Conservation (phyloP, 2,329 filamentous ascomycete genomes). For the Cladosporium sp. region DNA sequence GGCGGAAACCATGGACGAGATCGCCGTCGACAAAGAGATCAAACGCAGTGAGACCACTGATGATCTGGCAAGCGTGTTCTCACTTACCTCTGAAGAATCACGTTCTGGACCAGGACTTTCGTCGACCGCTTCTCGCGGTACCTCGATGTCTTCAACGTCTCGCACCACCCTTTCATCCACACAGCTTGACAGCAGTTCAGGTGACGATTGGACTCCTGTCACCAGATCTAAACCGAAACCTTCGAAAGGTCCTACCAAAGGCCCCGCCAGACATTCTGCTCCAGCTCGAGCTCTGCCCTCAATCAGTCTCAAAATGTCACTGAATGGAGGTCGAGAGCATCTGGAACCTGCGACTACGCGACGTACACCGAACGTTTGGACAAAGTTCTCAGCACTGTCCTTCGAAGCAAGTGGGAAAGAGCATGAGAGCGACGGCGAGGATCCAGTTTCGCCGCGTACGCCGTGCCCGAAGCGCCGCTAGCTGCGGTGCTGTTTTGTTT, state of each 20-base stretch:
- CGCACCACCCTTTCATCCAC: not conserved
- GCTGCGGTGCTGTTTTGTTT: not conserved
- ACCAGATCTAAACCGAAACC: conserved; percentile 20
- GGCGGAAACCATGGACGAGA: not conserved
- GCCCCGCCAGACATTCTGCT: not conserved
- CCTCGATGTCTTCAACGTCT: conserved; percentile 3
- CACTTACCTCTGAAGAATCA: not conserved
- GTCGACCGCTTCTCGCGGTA: conserved; percentile 8
- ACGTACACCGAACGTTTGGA: not conserved
- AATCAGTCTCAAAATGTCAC: conserved; percentile 15
- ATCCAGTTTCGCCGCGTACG: not conserved
- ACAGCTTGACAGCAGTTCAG: conserved; percentile 8
- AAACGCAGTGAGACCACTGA: not conserved
- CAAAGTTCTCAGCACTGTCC: not conserved
- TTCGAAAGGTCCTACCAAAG: not conserved
- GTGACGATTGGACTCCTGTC: conserved; percentile 18
- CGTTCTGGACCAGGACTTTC: conserved; percentile 13
- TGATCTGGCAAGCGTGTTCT: conserved; percentile 4
- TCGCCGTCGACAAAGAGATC: conserved; percentile 12
- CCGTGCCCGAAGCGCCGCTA: not conserved
- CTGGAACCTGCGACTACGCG: conserved; percentile 1
- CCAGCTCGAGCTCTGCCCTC: not conserved
- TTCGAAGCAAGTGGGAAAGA: not conserved
- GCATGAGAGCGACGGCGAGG: not conserved
- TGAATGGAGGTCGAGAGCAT: conserved; percentile 22